phyloP scores from a whole-genome alignment of 2,329 filamentous ascomycete species.

The Botrytis fragariae region DNA sequence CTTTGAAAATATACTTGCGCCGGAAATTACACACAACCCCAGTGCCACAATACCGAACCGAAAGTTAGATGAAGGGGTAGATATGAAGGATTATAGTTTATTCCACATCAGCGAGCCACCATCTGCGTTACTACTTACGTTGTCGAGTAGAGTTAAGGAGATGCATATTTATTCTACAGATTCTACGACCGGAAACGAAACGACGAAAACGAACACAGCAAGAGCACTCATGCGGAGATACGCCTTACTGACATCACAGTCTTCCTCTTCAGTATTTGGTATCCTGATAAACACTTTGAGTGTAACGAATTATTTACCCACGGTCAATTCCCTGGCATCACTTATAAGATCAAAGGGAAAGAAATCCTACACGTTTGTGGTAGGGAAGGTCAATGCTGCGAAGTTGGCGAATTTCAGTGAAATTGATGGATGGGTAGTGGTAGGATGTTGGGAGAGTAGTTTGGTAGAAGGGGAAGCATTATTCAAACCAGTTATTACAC shows the following conservation, averaged over 20 bases:
- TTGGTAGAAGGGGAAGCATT: conserved; percentile 87
- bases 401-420: conserved; percentile 97
- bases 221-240: conserved; percentile 77
- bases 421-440: conserved; percentile 93
- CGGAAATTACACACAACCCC: conserved; percentile 74
- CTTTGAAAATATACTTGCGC: conserved; percentile 69
- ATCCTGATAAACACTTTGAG: conserved; percentile 95
- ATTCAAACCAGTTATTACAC: conserved; percentile 88
- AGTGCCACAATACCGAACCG: conserved; percentile 82
- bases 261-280: conserved; percentile 80
- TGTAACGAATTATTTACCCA: conserved; percentile 83
- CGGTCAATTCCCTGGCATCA: conserved; percentile 69
- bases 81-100: conserved; percentile 52
- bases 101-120: conserved; percentile 84
- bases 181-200: conserved; percentile 35
- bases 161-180: conserved; percentile 74
- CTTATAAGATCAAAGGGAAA: conserved; percentile 80
- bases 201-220: conserved; percentile 43
- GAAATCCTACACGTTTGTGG: conserved; percentile 94
- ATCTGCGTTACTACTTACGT: conserved; percentile 82
- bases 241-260: conserved; percentile 76
- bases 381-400: conserved; percentile 92
- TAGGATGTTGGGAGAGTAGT: conserved; percentile 97
- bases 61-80: conserved; percentile 45
- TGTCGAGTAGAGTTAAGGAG: conserved; percentile 75